These are phyloP conservation scores for Pseudogymnoascus sp. DNA, from an alignment of 2,329 filamentous ascomycete species.

Conservation along the genomic window DNA sequence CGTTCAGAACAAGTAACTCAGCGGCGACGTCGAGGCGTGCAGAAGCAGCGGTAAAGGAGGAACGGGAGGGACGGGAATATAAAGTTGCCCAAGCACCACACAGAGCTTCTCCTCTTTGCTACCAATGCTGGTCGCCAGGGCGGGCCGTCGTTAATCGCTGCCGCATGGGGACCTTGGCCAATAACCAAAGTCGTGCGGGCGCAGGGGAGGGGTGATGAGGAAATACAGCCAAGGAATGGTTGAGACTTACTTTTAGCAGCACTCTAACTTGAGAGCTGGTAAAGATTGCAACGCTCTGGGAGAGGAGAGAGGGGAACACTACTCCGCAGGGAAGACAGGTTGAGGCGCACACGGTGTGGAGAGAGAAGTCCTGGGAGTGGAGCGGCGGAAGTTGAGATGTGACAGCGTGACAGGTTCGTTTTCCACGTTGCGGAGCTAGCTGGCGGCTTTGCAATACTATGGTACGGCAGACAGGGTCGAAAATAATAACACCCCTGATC, in stretches of 20 bases:
- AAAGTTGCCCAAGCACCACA: background rate
- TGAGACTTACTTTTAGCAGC: constrained; percentile 1
- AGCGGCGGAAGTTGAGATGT: background rate
- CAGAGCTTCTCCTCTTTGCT: background rate
- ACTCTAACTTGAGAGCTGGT: background rate
- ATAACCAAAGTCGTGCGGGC: background rate
- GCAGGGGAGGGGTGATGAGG: background rate
- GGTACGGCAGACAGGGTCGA: background rate
- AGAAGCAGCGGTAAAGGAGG: constrained; percentile 1
- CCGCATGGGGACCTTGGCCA: background rate
- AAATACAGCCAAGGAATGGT: background rate
- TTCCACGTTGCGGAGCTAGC: constrained; percentile 1
- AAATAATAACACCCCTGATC: constrained; percentile 4
- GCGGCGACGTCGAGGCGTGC: constrained; percentile 1
- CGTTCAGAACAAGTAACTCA: background rate
- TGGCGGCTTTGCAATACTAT: background rate
- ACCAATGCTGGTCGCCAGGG: background rate
- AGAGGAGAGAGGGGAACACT: background rate
- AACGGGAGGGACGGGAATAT: background rate
- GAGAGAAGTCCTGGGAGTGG: background rate
- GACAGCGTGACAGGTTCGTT: constrained; percentile 1
- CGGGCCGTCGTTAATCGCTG: constrained; percentile 1
- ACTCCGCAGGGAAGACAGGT: background rate
- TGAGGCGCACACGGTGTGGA: background rate
- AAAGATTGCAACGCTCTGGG: background rate